Evolutionary conservation across 306 rosid genomes (phyloP).

Genomic region (Ormosia semicastrata): DNA sequence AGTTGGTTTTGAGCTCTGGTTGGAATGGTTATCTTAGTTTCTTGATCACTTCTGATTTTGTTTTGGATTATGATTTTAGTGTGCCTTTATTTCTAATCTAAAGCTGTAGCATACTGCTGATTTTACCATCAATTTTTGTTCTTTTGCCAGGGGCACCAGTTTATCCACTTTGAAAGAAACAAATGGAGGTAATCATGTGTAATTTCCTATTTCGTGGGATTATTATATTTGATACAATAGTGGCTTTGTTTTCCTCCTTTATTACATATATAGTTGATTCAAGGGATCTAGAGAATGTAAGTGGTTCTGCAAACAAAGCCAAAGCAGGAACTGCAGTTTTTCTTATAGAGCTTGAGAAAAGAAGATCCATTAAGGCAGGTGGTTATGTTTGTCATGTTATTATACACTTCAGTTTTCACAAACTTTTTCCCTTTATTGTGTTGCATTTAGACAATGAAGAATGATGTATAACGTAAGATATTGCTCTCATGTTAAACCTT

Average conservation of each 20-base stretch:
- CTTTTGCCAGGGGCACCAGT: constrained; percentile 36
- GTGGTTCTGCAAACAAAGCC: constrained; percentile 24
- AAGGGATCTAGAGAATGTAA: constrained; percentile 46
- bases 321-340: constrained; percentile 70
- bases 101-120: constrained; percentile 14
- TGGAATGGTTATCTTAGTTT: constrained; percentile 15
- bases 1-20: constrained; percentile 9
- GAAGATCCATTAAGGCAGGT: constrained; percentile 77
- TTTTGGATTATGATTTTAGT: background rate
- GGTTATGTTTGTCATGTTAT: background rate
- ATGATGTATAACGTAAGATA: background rate
- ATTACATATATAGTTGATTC: constrained; percentile 32
- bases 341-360: constrained; percentile 71
- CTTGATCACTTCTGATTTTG: background rate
- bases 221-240: background rate
- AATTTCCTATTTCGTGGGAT: background rate
- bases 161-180: constrained; percentile 26
- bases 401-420: background rate
- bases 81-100: background rate
- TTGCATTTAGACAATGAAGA: constrained; percentile 13
- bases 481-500: background rate
- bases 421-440: background rate
- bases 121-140: background rate
- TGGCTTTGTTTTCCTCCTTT: background rate
- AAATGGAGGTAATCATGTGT: constrained; percentile 37